Evolutionary conservation across 2,329 filamentous ascomycete genomes (phyloP).

Genomic region (Paraphoma chrysanthemicola): DNA sequence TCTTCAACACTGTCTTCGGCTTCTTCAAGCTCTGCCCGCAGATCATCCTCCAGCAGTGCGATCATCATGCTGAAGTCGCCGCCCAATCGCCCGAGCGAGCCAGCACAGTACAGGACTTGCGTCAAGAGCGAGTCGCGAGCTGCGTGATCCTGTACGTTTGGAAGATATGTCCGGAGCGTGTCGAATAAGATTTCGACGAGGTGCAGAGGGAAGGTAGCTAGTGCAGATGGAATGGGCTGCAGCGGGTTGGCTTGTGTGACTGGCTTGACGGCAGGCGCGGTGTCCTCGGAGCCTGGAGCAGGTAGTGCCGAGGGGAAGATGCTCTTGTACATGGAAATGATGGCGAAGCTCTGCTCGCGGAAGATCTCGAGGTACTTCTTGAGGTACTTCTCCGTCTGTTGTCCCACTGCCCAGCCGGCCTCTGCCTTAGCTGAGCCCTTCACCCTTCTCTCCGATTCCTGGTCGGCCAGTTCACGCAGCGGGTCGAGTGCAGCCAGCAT

Average conservation of each 20-base stretch:
- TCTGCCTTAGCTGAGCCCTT: constrained; percentile 42
- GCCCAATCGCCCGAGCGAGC: constrained; percentile 85
- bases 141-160: constrained; percentile 79
- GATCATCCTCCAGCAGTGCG: constrained; percentile 63
- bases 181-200: constrained; percentile 81
- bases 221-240: constrained; percentile 71
- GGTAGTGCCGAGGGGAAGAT: constrained; percentile 74
- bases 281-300: constrained; percentile 39
- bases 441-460: constrained; percentile 68
- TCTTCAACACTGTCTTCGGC: constrained; percentile 46
- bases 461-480: constrained; percentile 85
- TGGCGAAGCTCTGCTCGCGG: constrained; percentile 94
- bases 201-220: constrained; percentile 85
- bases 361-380: constrained; percentile 98
- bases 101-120: constrained; percentile 91
- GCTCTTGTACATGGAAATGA: constrained; percentile 91
- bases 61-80: constrained; percentile 93
- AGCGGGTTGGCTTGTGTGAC: constrained; percentile 41
- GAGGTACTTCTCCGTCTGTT: constrained; percentile 91
- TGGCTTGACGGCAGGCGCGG: constrained; percentile 32
- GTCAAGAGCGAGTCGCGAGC: constrained; percentile 87
- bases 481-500: constrained; percentile 87
- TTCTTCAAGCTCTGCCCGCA: constrained; percentile 46
- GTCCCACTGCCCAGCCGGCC: constrained; percentile 71
- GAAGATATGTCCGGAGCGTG: constrained; percentile 77